phyloP scores from a whole-genome alignment of 192 early-diverging fungal genomes.

The Mortierella hygrophila region DNA sequence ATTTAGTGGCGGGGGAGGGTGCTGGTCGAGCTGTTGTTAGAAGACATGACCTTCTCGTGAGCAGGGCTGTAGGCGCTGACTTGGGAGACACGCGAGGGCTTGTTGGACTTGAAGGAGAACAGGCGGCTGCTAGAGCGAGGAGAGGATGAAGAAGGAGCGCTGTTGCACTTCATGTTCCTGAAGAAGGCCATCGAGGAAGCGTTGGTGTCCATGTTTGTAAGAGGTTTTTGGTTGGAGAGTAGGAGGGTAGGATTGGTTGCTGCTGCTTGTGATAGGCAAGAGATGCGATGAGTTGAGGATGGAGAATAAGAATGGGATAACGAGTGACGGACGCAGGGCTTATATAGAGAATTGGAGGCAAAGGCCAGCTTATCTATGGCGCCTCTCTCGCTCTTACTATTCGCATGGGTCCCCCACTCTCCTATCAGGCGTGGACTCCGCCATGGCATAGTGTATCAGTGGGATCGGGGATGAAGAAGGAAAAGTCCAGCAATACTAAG shows the following conservation, averaged over 20 bases:
- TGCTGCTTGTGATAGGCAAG: neutral
- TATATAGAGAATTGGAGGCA: neutral
- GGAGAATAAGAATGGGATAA: neutral
- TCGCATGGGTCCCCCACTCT: neutral
- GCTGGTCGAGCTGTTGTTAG: conserved; percentile 34
- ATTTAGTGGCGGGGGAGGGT: conserved; percentile 19
- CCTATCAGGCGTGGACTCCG: neutral
- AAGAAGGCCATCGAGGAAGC: conserved; percentile 54
- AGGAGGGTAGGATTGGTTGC: neutral
- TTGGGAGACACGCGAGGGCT: conserved; percentile 35
- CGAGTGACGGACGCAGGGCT: neutral
- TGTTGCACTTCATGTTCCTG: conserved; percentile 56
- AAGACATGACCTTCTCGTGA: conserved; percentile 35
- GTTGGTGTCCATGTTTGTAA: conserved; percentile 45
- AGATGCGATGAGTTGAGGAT: neutral
- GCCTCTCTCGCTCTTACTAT: neutral
- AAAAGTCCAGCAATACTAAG: neutral
- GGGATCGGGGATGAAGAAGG: neutral
- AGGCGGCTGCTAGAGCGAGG: conserved; percentile 7
- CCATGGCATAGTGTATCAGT: neutral
- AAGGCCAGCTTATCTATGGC: neutral
- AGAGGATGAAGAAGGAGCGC: neutral
- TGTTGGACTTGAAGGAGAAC: conserved; percentile 28
- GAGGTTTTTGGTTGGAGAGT: neutral
- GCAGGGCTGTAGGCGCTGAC: conserved; percentile 22